A percentile compares a stretch with the other conserved stretches of the same genome.
Conservation (phyloP, 1,139 yeast genomes). For the Suhomyces ambrosiae region DNA sequence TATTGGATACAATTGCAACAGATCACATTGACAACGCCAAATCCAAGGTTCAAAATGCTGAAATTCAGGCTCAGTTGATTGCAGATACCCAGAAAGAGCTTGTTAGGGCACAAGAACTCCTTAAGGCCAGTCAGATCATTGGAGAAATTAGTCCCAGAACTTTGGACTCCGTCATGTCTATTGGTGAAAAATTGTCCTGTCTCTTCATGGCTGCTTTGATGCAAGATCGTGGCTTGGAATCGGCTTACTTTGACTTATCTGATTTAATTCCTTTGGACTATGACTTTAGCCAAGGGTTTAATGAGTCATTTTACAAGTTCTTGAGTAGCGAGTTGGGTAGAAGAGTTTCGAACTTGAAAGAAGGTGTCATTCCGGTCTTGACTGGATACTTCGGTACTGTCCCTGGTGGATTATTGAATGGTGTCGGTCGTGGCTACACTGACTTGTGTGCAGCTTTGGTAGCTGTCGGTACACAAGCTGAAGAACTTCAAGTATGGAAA, state of each 20-base stretch:
- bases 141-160: constrained; percentile 93
- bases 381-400: constrained; percentile 95
- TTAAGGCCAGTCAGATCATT: constrained; percentile 85
- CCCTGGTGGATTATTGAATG: constrained; percentile 90
- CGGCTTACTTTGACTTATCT: constrained; percentile 79
- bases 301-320: constrained; percentile 65
- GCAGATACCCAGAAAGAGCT: constrained; percentile 66
- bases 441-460: constrained; percentile 96
- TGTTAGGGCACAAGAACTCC: constrained; percentile 62
- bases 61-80: constrained; percentile 51
- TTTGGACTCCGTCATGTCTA: constrained; percentile 84
- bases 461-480: constrained; percentile 91
- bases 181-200: constrained; percentile 93
- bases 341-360: constrained; percentile 49
- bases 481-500: constrained; percentile 96
- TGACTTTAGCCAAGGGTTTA: constrained; percentile 57
- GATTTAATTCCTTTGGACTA: constrained; percentile 64
- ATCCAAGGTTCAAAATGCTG: constrained; percentile 46
- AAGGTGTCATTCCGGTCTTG: constrained; percentile 75
- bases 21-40: constrained; percentile 84
- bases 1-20: constrained; percentile 64
- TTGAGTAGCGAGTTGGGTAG: constrained; percentile 63
- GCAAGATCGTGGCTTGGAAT: constrained; percentile 75
- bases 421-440: constrained; percentile 96
- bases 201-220: constrained; percentile 82